Percentiles rank a stretch among this genome's conserved stretches.
phyloP scores from a whole-genome alignment of 192 early-diverging fungal genomes.

The Phycomyces blakesleeanus region DNA sequence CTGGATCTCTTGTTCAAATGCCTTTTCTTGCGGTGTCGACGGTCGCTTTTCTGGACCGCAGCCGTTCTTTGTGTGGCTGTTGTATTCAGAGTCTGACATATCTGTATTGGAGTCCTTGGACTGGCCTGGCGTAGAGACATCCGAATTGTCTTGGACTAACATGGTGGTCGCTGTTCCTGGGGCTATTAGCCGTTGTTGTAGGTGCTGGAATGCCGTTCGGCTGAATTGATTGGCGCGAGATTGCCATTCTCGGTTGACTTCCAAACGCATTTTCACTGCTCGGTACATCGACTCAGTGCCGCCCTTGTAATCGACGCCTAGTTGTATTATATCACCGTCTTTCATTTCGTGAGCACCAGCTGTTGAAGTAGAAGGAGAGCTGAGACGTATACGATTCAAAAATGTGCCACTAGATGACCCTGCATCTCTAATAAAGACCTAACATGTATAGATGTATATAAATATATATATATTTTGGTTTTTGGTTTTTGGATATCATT shows the following conservation, averaged over 20 bases:
- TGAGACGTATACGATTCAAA: conserved; percentile 81
- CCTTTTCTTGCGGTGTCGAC: not conserved
- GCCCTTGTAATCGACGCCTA: conserved; percentile 90
- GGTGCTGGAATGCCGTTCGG: conserved; percentile 23
- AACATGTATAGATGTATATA: not conserved
- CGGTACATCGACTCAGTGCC: conserved; percentile 78
- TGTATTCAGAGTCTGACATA: not conserved
- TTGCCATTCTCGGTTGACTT: conserved; percentile 56
- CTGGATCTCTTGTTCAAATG: conserved; percentile 28
- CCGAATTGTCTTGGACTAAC: not conserved
- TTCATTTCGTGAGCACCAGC: conserved; percentile 54
- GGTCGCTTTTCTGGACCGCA: not conserved
- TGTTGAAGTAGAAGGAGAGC: conserved; percentile 65
- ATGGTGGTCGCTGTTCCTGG: not conserved
- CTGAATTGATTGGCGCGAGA: conserved; percentile 46
- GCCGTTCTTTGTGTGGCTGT: not conserved
- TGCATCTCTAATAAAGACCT: conserved; percentile 83
- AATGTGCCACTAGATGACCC: conserved; percentile 89
- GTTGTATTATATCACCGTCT: conserved; percentile 80
- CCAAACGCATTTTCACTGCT: conserved; percentile 73
- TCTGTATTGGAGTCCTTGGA: not conserved
- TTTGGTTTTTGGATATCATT: no score
- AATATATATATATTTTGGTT: not conserved
- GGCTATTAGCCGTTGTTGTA: conserved; percentile 1
- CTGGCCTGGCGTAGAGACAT: not conserved